Evolutionary conservation across 2,329 filamentous ascomycete species (phyloP).

Genomic region (Coniochaeta pulveracea): DNA sequence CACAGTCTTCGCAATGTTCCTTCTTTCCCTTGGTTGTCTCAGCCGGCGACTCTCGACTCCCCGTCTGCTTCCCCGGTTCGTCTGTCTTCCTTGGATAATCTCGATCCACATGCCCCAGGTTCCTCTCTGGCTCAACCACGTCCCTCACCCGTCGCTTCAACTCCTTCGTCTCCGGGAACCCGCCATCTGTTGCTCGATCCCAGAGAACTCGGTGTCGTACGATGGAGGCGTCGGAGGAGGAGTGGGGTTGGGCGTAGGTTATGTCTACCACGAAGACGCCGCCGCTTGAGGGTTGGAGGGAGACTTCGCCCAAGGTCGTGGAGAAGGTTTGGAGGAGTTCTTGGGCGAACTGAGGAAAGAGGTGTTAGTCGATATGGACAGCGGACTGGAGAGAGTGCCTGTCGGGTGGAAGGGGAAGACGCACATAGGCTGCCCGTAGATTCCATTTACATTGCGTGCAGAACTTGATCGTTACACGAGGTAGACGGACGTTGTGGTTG

Average conservation of each 20-base stretch:
- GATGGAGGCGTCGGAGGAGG: conserved; percentile 7
- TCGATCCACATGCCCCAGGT: conserved; percentile 74
- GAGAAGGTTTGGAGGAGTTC: conserved; percentile 91
- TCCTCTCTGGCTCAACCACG: conserved; percentile 63
- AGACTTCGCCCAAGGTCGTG: conserved; percentile 72
- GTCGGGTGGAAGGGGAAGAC: conserved; percentile 14
- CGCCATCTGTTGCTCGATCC: conserved; percentile 78
- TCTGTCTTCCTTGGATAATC: conserved; percentile 17
- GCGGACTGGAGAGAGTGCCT: neutral
- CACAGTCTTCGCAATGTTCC: too few species aligned
- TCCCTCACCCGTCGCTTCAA: conserved; percentile 78
- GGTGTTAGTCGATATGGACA: conserved; percentile 4
- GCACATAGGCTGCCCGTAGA: conserved; percentile 73
- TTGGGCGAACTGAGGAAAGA: conserved; percentile 64
- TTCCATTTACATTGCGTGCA: conserved; percentile 95
- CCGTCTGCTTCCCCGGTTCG: conserved; percentile 5
- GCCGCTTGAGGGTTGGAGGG: conserved; percentile 74
- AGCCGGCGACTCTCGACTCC: conserved; percentile 3
- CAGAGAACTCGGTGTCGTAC: conserved; percentile 54
- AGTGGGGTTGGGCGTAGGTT: conserved; percentile 19
- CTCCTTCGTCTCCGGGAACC: conserved; percentile 90
- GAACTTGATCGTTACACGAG: conserved; percentile 77
- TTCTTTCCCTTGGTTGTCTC: too few species aligned
- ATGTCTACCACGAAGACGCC: conserved; percentile 73
- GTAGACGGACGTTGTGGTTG: conserved; percentile 31